Evolutionary conservation across 1,284 basidiomycete genomes (phyloP), one percentile per base, ranked within the genome.

Genomic region (Vanrija sp.): DNA sequence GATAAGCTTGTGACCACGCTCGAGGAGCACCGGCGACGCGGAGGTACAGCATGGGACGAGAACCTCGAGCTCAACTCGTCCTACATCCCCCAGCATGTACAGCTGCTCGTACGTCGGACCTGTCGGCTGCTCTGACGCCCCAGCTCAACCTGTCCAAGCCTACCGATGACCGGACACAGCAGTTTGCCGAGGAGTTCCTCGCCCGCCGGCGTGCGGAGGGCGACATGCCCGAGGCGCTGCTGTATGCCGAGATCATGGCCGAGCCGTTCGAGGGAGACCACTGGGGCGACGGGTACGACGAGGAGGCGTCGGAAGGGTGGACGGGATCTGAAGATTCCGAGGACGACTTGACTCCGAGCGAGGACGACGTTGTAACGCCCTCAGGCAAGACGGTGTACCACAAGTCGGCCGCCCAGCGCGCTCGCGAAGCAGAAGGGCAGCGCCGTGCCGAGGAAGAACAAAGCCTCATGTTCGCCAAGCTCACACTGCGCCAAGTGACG

Each of bases 211-310:
- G 21, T 23, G 21, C 61, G 0, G n/a, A 9, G 25, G 51, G 28
- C 57, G 62, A 12, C 54, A 63, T 12, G 65, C 48, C 65, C 5
- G 66, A 73, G 38, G 54, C 66, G 45, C 26, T 66, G 7, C 56
- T 73, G 15, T 74, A 64, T 38, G 46, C 52, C 2, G 63, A 71
- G 49, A 74, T 74, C 51, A 74, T 74, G 70, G 56, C 51, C 14
- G 62, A 71, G 43, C 69, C 69, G 2, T 74, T 69, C 52, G 52
- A 57, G 3, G 67, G 68, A 16, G 61, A 58, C 4, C 63, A 71
- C 43, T 66, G 63, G 60, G 65, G 64, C 18, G 49, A 61, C 14
- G 60, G 62, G 3, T 66, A 58, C 44, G 67, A 74, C 47, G 69
- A 72, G 47, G 72, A 74, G 54, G 63, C 68, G 18, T 55, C 43